Evolutionary conservation across 1,284 basidiomycete species (phyloP).

Genomic region (Irpex sp.): DNA sequence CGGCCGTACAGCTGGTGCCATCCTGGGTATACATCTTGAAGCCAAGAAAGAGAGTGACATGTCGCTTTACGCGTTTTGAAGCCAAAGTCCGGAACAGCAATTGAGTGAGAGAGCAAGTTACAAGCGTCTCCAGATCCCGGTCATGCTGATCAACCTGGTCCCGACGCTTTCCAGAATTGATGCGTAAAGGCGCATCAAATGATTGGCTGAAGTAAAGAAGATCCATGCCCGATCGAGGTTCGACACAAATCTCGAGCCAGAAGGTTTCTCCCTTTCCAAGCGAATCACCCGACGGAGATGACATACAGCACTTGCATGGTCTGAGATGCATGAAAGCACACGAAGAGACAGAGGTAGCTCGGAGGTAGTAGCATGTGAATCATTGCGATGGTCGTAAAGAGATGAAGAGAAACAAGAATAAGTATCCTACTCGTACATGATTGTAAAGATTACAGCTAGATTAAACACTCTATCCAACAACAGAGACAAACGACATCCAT

Average conservation of each 20-base stretch:
- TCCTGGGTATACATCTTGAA: background rate
- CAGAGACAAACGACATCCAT: background rate
- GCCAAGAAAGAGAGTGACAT: background rate
- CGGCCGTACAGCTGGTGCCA: constrained; percentile 3
- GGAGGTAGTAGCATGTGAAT: background rate
- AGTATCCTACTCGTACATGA: background rate
- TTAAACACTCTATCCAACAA: background rate
- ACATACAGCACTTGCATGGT: too few relatives aligned
- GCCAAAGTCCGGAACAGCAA: background rate
- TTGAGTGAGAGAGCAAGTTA: too few relatives aligned
- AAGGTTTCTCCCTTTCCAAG: too few relatives aligned
- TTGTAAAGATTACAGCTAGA: background rate
- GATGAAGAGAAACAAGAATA: background rate
- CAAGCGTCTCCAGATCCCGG: background rate
- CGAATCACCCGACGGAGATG: too few relatives aligned
- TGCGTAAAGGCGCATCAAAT: background rate
- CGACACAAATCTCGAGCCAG: too few relatives aligned
- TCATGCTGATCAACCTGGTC: background rate
- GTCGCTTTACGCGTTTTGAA: background rate
- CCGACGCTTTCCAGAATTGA: background rate
- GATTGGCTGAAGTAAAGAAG: background rate
- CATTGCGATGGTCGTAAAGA: background rate
- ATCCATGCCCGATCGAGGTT: too few relatives aligned
- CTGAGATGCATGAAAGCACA: too few relatives aligned
- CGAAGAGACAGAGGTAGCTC: too few relatives aligned